Percentiles rank a stretch among this genome's conserved stretches.
Conservation (phyloP, 2,329 filamentous ascomycete species). For the Pseudogymnoascus verrucosus region DNA sequence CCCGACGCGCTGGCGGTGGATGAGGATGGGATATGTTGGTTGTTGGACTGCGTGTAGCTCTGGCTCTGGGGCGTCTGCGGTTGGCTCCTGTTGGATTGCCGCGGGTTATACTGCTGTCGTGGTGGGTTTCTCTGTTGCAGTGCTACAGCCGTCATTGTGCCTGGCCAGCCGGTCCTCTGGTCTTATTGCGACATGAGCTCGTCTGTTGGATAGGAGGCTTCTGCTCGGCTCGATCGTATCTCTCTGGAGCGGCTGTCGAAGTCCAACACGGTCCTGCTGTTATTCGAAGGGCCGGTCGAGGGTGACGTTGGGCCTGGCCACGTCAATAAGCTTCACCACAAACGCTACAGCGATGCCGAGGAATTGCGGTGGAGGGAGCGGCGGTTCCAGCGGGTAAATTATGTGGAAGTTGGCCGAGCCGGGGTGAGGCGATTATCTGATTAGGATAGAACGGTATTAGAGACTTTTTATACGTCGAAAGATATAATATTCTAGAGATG, state of each 20-base stretch:
- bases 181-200: conserved; percentile 9
- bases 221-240: neutral
- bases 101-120: conserved; percentile 23
- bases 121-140: conserved; percentile 23
- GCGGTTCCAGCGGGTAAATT: conserved; percentile 2
- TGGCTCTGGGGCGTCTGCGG: conserved; percentile 3
- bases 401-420: neutral
- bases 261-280: neutral
- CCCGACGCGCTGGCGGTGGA: conserved; percentile 1
- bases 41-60: conserved; percentile 1
- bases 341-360: neutral
- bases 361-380: conserved; percentile 7
- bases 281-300: neutral
- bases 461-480: neutral
- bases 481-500: conserved; percentile 1
- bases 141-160: conserved; percentile 29
- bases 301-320: neutral
- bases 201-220: conserved; percentile 2
- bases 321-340: conserved; percentile 1
- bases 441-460: neutral
- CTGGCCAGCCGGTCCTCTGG: conserved; percentile 10
- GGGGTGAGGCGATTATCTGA: conserved; percentile 1
- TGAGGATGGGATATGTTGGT: neutral
- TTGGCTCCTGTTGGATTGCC: conserved; percentile 14
- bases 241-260: neutral